Conservation (phyloP, 2,329 filamentous ascomycete genomes). For the Hysterium pulicare region DNA sequence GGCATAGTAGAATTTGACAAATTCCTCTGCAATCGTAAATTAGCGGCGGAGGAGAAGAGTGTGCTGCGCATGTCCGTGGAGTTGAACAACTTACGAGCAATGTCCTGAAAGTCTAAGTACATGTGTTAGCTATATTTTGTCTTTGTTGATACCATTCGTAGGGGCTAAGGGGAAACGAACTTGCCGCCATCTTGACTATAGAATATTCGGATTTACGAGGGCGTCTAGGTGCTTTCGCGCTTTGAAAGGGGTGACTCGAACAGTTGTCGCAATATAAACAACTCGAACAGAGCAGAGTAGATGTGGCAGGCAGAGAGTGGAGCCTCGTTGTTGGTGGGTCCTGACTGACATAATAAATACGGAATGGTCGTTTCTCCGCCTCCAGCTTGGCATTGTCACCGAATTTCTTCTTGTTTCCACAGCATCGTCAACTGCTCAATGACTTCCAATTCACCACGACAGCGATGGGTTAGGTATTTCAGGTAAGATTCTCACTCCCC, state of each 20-base stretch:
- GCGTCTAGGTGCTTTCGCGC: too few relatives aligned
- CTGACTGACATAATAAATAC: too few relatives aligned
- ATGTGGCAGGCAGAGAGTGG: slow-evolving; percentile 7
- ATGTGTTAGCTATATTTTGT: slow-evolving; percentile 2
- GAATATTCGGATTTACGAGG: too few relatives aligned
- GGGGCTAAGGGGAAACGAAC: too few relatives aligned
- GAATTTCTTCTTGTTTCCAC: background rate
- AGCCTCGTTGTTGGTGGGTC: too few relatives aligned
- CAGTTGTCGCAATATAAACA: slow-evolving; percentile 1
- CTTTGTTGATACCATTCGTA: too few relatives aligned
- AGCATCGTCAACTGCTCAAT: background rate
- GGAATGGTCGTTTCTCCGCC: background rate
- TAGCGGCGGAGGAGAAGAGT: background rate
- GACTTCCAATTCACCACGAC: too few relatives aligned
- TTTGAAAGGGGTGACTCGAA: background rate
- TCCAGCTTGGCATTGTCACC: background rate
- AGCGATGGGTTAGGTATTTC: too few relatives aligned
- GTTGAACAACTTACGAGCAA: slow-evolving; percentile 42
- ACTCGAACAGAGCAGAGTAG: slow-evolving; percentile 5
- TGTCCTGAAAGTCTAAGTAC: slow-evolving; percentile 12
- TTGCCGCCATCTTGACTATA: too few relatives aligned
- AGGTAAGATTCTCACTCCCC: too few relatives aligned
- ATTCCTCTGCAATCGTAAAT: slow-evolving; percentile 62
- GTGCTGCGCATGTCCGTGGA: background rate
- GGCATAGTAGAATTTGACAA: slow-evolving; percentile 87